Evolutionary conservation across 2,329 filamentous ascomycete genomes (phyloP).

Genomic region (Trichoderma pleuroti): DNA sequence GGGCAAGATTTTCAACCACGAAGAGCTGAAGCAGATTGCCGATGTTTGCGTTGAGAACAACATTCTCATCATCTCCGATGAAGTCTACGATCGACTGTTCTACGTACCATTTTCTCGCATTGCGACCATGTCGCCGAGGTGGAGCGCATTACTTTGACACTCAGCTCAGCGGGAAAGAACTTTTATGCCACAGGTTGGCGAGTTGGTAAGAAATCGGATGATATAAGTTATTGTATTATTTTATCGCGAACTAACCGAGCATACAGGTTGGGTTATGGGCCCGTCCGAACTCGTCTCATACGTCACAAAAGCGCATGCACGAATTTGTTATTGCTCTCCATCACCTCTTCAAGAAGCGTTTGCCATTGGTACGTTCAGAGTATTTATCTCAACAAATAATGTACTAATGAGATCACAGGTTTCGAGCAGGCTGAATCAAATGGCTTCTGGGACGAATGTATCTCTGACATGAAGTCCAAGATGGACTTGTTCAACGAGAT

Average conservation of each 20-base stretch:
- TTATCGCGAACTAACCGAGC: not conserved
- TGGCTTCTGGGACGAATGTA: conserved; percentile 2
- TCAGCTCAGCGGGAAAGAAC: conserved; percentile 6
- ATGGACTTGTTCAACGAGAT: conserved; percentile 4
- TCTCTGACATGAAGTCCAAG: conserved; percentile 4
- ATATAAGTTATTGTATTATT: no score
- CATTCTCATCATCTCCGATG: conserved; percentile 1
- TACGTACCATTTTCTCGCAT: conserved; percentile 5
- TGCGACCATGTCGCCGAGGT: not conserved
- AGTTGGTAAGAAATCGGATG: not conserved
- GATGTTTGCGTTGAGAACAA: conserved; percentile 9
- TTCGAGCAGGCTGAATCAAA: conserved; percentile 2
- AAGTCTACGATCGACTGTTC: conserved; percentile 1
- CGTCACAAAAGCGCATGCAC: not conserved
- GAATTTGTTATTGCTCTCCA: conserved; percentile 1
- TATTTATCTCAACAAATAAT: no score
- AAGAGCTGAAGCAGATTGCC: not conserved
- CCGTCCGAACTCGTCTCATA: not conserved
- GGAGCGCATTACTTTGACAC: not conserved
- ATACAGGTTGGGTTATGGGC: not conserved
- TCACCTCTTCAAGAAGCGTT: conserved; percentile 6
- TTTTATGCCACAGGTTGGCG: conserved; percentile 7
- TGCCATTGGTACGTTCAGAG: not conserved
- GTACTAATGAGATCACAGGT: not conserved
- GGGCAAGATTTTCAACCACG: not conserved